Evolutionary conservation across 1,284 basidiomycete species (phyloP).

Genomic region (Pascua sp.): DNA sequence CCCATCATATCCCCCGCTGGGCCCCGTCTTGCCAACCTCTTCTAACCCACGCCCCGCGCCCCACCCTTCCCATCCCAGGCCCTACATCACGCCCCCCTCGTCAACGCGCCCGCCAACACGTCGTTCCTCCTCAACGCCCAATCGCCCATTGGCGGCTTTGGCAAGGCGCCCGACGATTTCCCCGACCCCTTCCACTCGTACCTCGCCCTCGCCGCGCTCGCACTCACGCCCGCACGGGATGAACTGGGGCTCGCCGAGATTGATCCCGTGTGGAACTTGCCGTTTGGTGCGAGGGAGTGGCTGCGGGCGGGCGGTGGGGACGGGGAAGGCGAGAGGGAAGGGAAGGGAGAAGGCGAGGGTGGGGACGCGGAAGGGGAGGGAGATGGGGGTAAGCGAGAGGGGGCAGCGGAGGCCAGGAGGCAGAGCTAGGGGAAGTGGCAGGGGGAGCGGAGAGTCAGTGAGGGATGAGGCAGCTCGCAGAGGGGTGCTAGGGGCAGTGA

Average conservation of each 20-base stretch:
- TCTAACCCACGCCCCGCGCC: not conserved
- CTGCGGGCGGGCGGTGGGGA: conserved; percentile 52
- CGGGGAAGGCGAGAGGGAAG: conserved; percentile 14
- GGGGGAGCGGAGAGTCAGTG: too few species aligned
- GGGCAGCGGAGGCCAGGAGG: too few species aligned
- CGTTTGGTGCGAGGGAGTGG: conserved; percentile 62
- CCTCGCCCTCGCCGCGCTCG: conserved; percentile 73
- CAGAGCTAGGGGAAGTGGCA: too few species aligned
- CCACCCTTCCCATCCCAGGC: conserved; percentile 54
- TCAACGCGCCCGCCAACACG: conserved; percentile 58
- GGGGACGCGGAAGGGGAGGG: too few species aligned
- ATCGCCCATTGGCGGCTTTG: conserved; percentile 77
- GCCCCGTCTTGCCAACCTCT: not conserved
- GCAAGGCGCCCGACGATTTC: conserved; percentile 70
- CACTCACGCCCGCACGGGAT: conserved; percentile 57
- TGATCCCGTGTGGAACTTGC: conserved; percentile 68
- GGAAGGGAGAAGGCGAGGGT: too few species aligned
- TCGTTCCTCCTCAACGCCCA: conserved; percentile 70
- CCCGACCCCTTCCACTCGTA: conserved; percentile 93
- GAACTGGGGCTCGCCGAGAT: conserved; percentile 61
- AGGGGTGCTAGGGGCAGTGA: too few species aligned
- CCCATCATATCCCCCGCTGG: too few species aligned
- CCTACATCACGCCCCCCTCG: conserved; percentile 57
- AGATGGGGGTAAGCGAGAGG: too few species aligned
- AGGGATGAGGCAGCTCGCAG: too few species aligned